A percentile compares a stretch with the other conserved stretches of the same genome.
Conservation (phyloP, 2,329 filamentous ascomycete species). For the Fusarium irregulare region DNA sequence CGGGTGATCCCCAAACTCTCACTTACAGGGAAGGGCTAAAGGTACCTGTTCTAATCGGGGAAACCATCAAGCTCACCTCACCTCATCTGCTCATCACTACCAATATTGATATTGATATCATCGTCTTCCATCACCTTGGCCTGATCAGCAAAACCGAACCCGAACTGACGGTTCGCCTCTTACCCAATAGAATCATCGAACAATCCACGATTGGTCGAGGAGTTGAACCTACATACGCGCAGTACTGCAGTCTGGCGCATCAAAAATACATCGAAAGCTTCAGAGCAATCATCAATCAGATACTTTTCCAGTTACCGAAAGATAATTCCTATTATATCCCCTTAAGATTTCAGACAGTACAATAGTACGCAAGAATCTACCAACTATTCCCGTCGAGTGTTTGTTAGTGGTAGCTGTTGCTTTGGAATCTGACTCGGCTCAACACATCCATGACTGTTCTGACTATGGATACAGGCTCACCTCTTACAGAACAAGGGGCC, state of each 20-base stretch:
- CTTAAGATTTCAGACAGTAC: not conserved
- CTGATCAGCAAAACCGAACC: slow-evolving; percentile 16
- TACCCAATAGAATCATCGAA: slow-evolving; percentile 7
- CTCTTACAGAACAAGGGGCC: slow-evolving; percentile 11
- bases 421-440: not conserved
- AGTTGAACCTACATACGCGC: not conserved
- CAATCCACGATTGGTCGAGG: slow-evolving; percentile 1
- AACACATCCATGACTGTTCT: slow-evolving; percentile 8
- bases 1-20: not conserved
- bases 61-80: slow-evolving; percentile 19
- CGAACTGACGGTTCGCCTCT: slow-evolving; percentile 15
- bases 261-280: not conserved
- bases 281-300: not conserved
- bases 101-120: slow-evolving; percentile 8
- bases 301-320: not conserved
- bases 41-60: slow-evolving; percentile 13
- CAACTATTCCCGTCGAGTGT: not conserved
- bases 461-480: not conserved
- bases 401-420: not conserved
- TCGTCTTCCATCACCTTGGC: slow-evolving; percentile 9
- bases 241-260: not conserved
- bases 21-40: slow-evolving; percentile 5
- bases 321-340: not conserved
- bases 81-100: slow-evolving; percentile 17
- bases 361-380: not conserved